A percentile compares a stretch with the other conserved stretches of the same genome.
phyloP scores from a whole-genome alignment of 768 basidiomycete species.

The Podaxis pistillaris region DNA sequence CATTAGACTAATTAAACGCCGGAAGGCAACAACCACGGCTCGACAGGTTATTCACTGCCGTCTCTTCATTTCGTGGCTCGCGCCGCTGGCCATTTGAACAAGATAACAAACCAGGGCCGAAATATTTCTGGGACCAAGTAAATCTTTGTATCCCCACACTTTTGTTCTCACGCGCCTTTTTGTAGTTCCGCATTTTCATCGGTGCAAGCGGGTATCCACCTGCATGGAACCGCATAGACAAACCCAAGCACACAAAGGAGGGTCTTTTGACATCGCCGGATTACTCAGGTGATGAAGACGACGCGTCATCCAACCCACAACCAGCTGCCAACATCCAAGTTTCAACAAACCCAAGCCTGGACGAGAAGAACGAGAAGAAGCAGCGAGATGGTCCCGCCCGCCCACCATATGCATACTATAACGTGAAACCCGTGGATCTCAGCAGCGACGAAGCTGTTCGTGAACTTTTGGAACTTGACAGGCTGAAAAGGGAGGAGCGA shows the following conservation, averaged over 20 bases:
- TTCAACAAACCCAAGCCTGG: neutral
- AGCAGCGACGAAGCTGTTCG: conserved; percentile 32
- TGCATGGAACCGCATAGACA: conserved; percentile 13
- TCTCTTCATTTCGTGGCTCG: neutral
- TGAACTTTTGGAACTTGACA: conserved; percentile 29
- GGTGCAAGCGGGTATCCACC: conserved; percentile 5
- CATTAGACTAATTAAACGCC: neutral
- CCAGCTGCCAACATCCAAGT: neutral
- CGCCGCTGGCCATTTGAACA: conserved; percentile 9
- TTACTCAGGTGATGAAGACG: neutral
- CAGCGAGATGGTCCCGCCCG: neutral
- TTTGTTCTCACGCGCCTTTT: neutral
- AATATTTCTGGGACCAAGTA: conserved; percentile 9
- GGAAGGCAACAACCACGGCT: neutral
- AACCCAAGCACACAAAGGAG: neutral
- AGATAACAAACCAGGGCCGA: conserved; percentile 1
- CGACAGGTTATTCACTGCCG: neutral
- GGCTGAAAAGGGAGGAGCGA: conserved; percentile 37
- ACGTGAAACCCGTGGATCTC: neutral
- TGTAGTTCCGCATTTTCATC: conserved; percentile 8
- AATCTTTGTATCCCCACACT: neutral
- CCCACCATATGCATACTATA: conserved; percentile 10
- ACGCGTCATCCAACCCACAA: neutral
- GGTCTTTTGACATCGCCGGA: neutral
- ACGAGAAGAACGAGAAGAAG: neutral